These are phyloP conservation scores for Acer yangbiense DNA, from an alignment of 345 rosid genomes.

Conservation along the genomic window DNA sequence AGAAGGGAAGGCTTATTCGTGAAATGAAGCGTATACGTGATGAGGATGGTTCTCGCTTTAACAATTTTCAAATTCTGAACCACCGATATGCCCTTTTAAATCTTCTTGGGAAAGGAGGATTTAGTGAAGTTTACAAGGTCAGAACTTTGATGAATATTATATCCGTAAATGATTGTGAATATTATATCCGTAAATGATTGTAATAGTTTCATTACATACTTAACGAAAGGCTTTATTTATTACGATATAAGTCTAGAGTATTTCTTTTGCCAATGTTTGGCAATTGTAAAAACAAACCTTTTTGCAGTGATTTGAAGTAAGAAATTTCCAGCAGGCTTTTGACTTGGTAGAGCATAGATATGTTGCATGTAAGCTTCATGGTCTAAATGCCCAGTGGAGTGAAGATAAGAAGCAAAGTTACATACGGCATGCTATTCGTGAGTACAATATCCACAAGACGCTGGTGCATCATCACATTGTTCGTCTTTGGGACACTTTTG, in stretches of 20 bases:
- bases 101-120: slow-evolving; percentile 99
- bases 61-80: slow-evolving; percentile 90
- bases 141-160: slow-evolving; percentile 36
- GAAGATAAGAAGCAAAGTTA: slow-evolving; percentile 99
- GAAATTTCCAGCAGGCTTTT: slow-evolving; percentile 89
- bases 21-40: slow-evolving; percentile 98
- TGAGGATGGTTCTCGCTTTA: slow-evolving; percentile 98
- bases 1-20: slow-evolving; percentile 94
- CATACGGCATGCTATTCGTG: slow-evolving; percentile 91
- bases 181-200: slow-evolving; percentile 23
- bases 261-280: slow-evolving; percentile 53
- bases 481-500: slow-evolving; percentile 98
- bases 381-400: slow-evolving; percentile 98
- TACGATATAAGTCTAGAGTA: slow-evolving; percentile 23
- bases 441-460: slow-evolving; percentile 94
- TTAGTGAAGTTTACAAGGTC: slow-evolving; percentile 99
- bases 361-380: slow-evolving; percentile 98
- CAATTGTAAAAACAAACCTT: slow-evolving; percentile 52
- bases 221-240: slow-evolving; percentile 11
- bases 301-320: slow-evolving; percentile 72
- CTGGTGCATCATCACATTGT: slow-evolving; percentile 98
- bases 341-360: slow-evolving; percentile 96
- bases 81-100: slow-evolving; percentile 87
- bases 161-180: slow-evolving; percentile 23
- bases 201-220: slow-evolving; percentile 17